Percentiles rank a stretch among this genome's conserved stretches.
phyloP scores from a whole-genome alignment of 192 early-diverging fungal species.

The Piromyces sp. region DNA sequence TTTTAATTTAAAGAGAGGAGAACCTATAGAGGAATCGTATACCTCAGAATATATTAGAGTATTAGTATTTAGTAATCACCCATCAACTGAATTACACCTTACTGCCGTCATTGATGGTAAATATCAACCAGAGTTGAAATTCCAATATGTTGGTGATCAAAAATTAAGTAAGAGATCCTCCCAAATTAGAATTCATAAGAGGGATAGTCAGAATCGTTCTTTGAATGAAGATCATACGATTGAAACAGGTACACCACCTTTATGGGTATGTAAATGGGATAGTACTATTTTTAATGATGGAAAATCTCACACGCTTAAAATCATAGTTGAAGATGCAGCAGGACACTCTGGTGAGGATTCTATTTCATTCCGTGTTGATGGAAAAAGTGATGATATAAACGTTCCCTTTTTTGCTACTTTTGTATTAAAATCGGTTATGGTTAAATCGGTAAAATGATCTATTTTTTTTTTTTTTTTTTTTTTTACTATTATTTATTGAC shows the following conservation, averaged over 20 bases:
- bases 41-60: slow-evolving; percentile 54
- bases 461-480: too few species aligned
- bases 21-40: slow-evolving; percentile 46
- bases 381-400: slow-evolving; percentile 5
- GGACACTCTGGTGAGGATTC: slow-evolving; percentile 25
- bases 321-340: slow-evolving; percentile 36
- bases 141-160: slow-evolving; percentile 9
- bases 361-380: slow-evolving; percentile 50
- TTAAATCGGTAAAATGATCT: too few species aligned
- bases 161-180: background rate
- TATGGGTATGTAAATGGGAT: slow-evolving; percentile 61
- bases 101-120: slow-evolving; percentile 28
- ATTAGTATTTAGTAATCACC: slow-evolving; percentile 45
- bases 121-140: slow-evolving; percentile 16
- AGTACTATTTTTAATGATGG: slow-evolving; percentile 50
- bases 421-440: too few species aligned
- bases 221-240: slow-evolving; percentile 6
- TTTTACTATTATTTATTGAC: too few species aligned
- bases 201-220: slow-evolving; percentile 2
- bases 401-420: too few species aligned
- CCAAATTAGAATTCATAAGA: background rate
- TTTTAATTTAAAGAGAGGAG: slow-evolving; percentile 47
- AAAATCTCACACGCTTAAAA: slow-evolving; percentile 34
- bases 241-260: slow-evolving; percentile 26
- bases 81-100: slow-evolving; percentile 16